These are phyloP conservation scores for Colletotrichum eremochloae DNA, from an alignment of 2,329 filamentous ascomycete species.

Conservation along the genomic window DNA sequence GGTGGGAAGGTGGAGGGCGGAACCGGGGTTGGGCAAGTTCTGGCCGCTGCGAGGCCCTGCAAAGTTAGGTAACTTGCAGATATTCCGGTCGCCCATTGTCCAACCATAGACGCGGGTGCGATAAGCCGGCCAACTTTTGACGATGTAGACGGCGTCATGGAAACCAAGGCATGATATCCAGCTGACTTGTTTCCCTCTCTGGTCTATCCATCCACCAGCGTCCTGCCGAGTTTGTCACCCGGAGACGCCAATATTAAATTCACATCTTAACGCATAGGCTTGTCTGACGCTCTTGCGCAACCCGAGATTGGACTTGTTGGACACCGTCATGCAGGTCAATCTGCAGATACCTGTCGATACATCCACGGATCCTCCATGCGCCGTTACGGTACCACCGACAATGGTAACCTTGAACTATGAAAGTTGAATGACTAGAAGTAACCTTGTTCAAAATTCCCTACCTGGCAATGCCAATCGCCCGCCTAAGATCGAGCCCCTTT, in stretches of 20 bases:
- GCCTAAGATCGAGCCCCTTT: neutral
- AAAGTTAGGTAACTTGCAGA: constrained; percentile 2
- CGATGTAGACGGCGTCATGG: constrained; percentile 36
- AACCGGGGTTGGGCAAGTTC: constrained; percentile 28
- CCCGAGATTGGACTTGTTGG: neutral
- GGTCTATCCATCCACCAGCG: neutral
- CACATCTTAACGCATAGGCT: neutral
- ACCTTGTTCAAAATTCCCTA: constrained; percentile 5
- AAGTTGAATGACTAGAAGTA: constrained; percentile 12
- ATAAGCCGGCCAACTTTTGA: constrained; percentile 39
- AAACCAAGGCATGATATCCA: constrained; percentile 22
- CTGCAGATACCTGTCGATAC: constrained; percentile 10
- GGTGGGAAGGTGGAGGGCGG: constrained; percentile 10
- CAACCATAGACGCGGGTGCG: constrained; percentile 33
- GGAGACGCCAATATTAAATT: neutral
- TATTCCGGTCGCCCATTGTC: constrained; percentile 25
- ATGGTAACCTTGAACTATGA: neutral
- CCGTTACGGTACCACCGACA: constrained; percentile 3
- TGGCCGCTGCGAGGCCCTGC: constrained; percentile 36
- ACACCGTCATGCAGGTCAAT: constrained; percentile 7
- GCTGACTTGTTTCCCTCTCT: constrained; percentile 11
- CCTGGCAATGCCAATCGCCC: neutral
- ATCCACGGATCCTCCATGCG: neutral
- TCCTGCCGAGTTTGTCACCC: neutral
- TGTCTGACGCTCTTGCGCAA: neutral